These are phyloP conservation scores for Geotrichum aggregatum DNA, from an alignment of 1,139 yeast genomes.

Conservation along the genomic window DNA sequence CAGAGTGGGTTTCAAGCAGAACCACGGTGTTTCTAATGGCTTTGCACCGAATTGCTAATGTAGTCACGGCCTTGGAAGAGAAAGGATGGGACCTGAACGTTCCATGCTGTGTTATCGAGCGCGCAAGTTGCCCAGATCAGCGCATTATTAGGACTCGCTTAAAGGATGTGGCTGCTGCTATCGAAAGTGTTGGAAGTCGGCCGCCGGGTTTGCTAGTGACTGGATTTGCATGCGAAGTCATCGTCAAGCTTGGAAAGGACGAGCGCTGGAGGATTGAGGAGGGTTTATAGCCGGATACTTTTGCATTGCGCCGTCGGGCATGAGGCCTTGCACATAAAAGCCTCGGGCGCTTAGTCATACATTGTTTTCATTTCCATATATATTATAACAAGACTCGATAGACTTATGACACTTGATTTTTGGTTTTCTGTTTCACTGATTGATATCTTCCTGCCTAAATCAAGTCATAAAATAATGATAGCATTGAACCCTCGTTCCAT, in stretches of 20 bases:
- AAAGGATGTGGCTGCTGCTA: slow-evolving; percentile 61
- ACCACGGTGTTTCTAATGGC: slow-evolving; percentile 92
- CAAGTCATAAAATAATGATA: neutral
- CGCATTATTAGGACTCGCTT: slow-evolving; percentile 73
- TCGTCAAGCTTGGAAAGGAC: slow-evolving; percentile 32
- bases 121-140: slow-evolving; percentile 93
- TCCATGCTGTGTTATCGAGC: slow-evolving; percentile 82
- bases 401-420: neutral
- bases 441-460: neutral
- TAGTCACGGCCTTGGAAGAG: slow-evolving; percentile 54
- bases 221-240: slow-evolving; percentile 72
- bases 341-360: slow-evolving; percentile 2
- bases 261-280: slow-evolving; percentile 57
- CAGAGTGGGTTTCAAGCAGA: slow-evolving; percentile 64
- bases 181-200: slow-evolving; percentile 76
- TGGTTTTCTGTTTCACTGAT: neutral
- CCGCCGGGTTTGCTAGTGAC: slow-evolving; percentile 91
- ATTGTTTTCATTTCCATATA: neutral
- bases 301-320: neutral
- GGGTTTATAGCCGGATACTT: slow-evolving; percentile 40
- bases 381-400: neutral
- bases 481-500: neutral
- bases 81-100: slow-evolving; percentile 64
- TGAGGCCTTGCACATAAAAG: neutral
- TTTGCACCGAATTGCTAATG: slow-evolving; percentile 69